These are phyloP conservation scores for Aspergillus steynii DNA, from an alignment of 495 filamentous ascomycete species.

Conservation along the genomic window DNA sequence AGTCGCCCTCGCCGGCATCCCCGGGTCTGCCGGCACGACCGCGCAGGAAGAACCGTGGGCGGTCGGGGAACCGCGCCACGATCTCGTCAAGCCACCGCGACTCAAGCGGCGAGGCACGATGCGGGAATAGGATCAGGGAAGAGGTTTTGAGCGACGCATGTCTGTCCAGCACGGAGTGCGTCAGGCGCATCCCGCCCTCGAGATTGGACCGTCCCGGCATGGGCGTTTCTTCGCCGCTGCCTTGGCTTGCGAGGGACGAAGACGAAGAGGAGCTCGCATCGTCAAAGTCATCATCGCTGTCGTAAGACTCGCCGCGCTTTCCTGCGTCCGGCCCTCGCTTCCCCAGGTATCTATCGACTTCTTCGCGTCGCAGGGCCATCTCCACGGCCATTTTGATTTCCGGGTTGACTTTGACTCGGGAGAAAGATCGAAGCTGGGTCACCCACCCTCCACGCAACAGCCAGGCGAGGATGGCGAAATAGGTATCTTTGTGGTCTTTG, in stretches of 20 bases:
- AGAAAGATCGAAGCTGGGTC: slow-evolving; percentile 85
- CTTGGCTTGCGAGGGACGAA: slow-evolving; percentile 42
- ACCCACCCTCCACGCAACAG: slow-evolving; percentile 90
- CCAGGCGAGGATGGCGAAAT: slow-evolving; percentile 90
- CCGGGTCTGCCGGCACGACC: not conserved
- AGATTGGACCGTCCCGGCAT: slow-evolving; percentile 32
- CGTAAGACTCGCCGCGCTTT: slow-evolving; percentile 1
- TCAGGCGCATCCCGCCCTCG: slow-evolving; percentile 31
- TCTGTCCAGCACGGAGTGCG: slow-evolving; percentile 41
- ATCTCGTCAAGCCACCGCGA: slow-evolving; percentile 75
- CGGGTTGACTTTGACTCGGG: slow-evolving; percentile 65
- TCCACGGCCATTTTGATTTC: slow-evolving; percentile 53
- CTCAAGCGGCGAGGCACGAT: slow-evolving; percentile 59
- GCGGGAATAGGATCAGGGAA: slow-evolving; percentile 53
- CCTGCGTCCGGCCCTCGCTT: slow-evolving; percentile 23
- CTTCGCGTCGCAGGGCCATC: slow-evolving; percentile 42
- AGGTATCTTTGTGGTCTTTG: slow-evolving; percentile 82
- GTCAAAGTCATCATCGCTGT: slow-evolving; percentile 22
- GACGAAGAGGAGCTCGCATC: slow-evolving; percentile 40
- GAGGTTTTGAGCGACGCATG: slow-evolving; percentile 39
- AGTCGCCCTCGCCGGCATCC: slow-evolving; percentile 31
- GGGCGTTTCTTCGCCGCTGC: slow-evolving; percentile 42
- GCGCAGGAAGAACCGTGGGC: slow-evolving; percentile 12
- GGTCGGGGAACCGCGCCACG: slow-evolving; percentile 53
- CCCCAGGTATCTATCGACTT: slow-evolving; percentile 43